Evolutionary conservation across 805 yeast genomes (phyloP), one percentile per base, ranked within the genome.

Genomic region (Saturnispora silvae): DNA sequence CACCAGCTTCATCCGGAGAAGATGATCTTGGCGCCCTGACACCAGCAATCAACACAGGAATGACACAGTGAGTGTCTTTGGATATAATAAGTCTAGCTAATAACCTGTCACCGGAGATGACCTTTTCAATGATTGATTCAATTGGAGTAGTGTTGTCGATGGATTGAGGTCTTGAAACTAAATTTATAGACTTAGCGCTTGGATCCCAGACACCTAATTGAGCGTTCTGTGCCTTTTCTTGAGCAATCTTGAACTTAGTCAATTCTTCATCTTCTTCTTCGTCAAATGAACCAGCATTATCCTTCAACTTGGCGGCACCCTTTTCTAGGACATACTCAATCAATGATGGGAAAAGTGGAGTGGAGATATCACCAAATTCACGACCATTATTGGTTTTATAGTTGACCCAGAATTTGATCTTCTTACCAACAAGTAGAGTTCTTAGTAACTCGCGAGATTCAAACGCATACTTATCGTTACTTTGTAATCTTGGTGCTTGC

Each of bases 81-180:
- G 40, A 27, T 33, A 72, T 49, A 10, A 75, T 54, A 4, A 46
- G 20, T 28, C 94, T 70, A 10, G 73, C 70, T 27, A 78, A 61
- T n/a, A 83, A 56, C 33, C 94, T 63, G 58, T 84, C 95, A 34
- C 95, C 95, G 44, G 77, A 63, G 41, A 82, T 66, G 23, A 79
- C 92, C 49, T 70, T 75, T 57, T 84, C 94, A 19, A 84, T 78
- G 40, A 84, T 68, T 23, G 82, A 67, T 14, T 65, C 57, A 34
- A 72, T 56, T 19, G 76, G 72, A n/a, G 56, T 38, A n/a, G n/a
- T n/a, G n/a, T n/a, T n/a, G 13, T 49, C 46, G 37, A 51, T 52
- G 7, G 74, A 65, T 40, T 55, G 55, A 23, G 71, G 46, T 20
- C 48, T 45, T 20, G 45, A 43, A 26, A 44, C 37, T 4, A 52